Evolutionary conservation across 1,284 basidiomycete genomes (phyloP), one percentile per base, ranked within the genome.

Genomic region (Ganoderma boninense): DNA sequence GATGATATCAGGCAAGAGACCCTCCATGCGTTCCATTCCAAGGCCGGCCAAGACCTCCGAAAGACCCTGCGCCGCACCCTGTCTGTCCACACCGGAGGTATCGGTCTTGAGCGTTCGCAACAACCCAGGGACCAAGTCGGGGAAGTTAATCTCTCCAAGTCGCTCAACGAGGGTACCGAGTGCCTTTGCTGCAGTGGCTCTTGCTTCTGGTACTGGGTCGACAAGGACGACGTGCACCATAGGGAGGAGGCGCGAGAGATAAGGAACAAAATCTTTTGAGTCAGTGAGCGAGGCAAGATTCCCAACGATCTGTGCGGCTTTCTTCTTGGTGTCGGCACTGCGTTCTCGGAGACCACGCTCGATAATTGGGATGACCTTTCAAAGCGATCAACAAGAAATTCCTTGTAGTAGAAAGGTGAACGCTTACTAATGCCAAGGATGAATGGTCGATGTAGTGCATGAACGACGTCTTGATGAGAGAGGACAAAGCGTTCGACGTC

Each of bases 381-480:
- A 26, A 59, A 35, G 69, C 63, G 61, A 4, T 76, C 62, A 79
- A 69, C 1, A 73, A 18, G 59, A 16, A 49, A 49, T 44, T 49
- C 52, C 63, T 32, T 65, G 18, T 63, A 3, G 23, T 26, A 16
- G 66, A 61, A 10, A 70, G 65, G 54, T 14, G 26, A 35, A 35
- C 13, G 46, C 90, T 77, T 71, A 96, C 95, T 76, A 99, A 84
- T 23, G 98, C 98, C n/a, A 99, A 85, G 3, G 98, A 99, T 0
- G 98, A 98, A 64, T 97, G 95, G 77, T 99, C 98, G 75, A 99
- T 97, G 79, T 98, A 99, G 80, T 99, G 98, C 83, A 97, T 95
- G 83, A 99, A 99, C 8, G 96, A 96, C 11, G 96, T 99, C 81
- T 96, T 96, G 71, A 99, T 86, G 46, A 99, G 85, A 0, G 93